Base-by-base conservation (phyloP, 2,329 filamentous ascomycete genomes). In the Fusarium papillatum region DNA sequence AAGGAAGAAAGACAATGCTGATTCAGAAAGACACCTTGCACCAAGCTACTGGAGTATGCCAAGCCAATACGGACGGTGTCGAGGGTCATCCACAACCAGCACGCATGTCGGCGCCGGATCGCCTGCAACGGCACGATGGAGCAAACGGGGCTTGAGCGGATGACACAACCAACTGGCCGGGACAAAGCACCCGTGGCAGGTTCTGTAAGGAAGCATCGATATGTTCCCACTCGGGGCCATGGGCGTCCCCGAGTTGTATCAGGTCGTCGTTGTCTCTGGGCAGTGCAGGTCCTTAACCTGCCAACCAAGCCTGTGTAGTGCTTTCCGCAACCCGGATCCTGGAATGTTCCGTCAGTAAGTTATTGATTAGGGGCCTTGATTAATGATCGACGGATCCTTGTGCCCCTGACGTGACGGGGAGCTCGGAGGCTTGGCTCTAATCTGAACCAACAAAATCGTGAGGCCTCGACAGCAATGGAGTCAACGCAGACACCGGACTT, bases 201-300 rank as follows among this genome's bases (percentile, higher is more conserved):
- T 16, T 34, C n/a, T 55, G 26, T 14, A 34, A 10, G 38, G 36
- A n/a, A 46, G 26, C 10, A 24, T 39, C 39, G 36, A 11, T 22
- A 46, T 76, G 70, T 74, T 74, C 59, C 73, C 73, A 57, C 43
- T 39, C 38, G 55, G 48, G 26, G 31, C 13, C 73, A 43, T 60
- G 69, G 41, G 29, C 9, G 34, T 34, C n/a, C 48, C 53, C 57
- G 38, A 46, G 60, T 68, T 63, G 53, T 19, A 68, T 68, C 39
- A 53, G 59, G 48, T 59, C 67, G 66, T 48, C 19, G 61, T 53
- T 70, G 24, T 64, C 22, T 55, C 24, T 22, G 7, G 29, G 38
- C 39, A 26, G 34, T 31, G 8, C 34, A n/a, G 62, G 57, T 59
- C 60, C 46, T 26, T 17, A 57, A 55, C 73, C 57, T 55, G 57